These are phyloP conservation scores for Diaporthe caulivora DNA, from an alignment of 2,329 filamentous ascomycete species.

Conservation along the genomic window DNA sequence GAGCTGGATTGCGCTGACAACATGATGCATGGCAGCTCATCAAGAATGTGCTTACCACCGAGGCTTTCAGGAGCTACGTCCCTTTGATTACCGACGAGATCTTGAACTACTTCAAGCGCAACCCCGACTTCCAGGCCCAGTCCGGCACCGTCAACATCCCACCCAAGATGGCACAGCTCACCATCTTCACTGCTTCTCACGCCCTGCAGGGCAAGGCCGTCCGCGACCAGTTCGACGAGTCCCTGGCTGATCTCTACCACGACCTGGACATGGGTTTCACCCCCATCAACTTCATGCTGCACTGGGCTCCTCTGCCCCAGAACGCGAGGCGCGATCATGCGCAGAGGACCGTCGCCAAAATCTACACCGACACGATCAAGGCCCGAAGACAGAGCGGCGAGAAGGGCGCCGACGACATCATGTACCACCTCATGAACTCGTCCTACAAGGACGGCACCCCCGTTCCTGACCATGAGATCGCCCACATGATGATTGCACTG, in stretches of 20 bases:
- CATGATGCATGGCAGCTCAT: slow-evolving; percentile 64
- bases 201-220: slow-evolving; percentile 83
- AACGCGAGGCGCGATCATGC: slow-evolving; percentile 80
- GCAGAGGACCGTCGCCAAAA: slow-evolving; percentile 80
- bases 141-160: slow-evolving; percentile 74
- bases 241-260: slow-evolving; percentile 82
- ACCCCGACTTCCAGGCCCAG: slow-evolving; percentile 68
- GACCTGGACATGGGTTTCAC: slow-evolving; percentile 84
- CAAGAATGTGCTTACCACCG: slow-evolving; percentile 77
- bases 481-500: slow-evolving; percentile 88
- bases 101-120: slow-evolving; percentile 70
- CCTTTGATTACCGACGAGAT: slow-evolving; percentile 79
- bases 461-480: slow-evolving; percentile 81
- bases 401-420: slow-evolving; percentile 74
- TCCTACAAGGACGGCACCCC: slow-evolving; percentile 79
- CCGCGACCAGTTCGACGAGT: slow-evolving; percentile 76
- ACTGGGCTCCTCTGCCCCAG: slow-evolving; percentile 82
- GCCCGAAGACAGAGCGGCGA: slow-evolving; percentile 65
- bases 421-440: slow-evolving; percentile 82
- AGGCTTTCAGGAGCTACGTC: slow-evolving; percentile 75
- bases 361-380: slow-evolving; percentile 80
- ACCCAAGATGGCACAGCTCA: slow-evolving; percentile 79
- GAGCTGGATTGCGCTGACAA: slow-evolving; percentile 35
- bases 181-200: slow-evolving; percentile 83
- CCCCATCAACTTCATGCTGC: slow-evolving; percentile 86